These are phyloP conservation scores for Acacia pycnantha DNA, from an alignment of 331 rosid genomes.

Conservation along the genomic window DNA sequence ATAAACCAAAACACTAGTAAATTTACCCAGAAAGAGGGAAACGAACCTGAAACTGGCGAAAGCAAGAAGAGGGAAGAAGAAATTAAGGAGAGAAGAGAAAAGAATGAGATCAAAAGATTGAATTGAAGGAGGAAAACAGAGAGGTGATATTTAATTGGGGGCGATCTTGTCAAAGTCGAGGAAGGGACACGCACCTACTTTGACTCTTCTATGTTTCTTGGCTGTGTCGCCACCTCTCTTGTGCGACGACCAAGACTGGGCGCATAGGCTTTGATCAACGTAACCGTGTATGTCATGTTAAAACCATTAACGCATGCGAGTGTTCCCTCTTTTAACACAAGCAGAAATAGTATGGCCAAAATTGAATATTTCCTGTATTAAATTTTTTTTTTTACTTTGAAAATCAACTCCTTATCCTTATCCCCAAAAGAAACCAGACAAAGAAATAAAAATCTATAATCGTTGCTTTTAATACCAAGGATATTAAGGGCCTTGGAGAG, in stretches of 20 bases:
- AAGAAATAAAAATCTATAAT: too few species aligned
- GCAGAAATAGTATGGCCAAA: not conserved
- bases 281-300: not conserved
- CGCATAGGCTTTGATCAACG: too few species aligned
- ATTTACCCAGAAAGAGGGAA: not conserved
- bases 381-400: too few species aligned
- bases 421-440: too few species aligned
- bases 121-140: not conserved
- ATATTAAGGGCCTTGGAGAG: too few species aligned
- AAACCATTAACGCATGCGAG: not conserved
- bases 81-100: not conserved
- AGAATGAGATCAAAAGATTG: not conserved
- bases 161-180: not conserved
- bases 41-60: conserved; percentile 38
- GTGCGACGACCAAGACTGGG: not conserved
- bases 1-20: not conserved
- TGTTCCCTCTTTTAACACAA: not conserved
- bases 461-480: too few species aligned
- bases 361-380: too few species aligned
- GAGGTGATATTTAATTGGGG: not conserved
- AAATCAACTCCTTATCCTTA: too few species aligned
- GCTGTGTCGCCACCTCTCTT: not conserved
- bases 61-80: not conserved
- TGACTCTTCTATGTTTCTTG: not conserved
- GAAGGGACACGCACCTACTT: not conserved